Percentiles rank a stretch among this genome's conserved stretches.
Conservation (phyloP, 805 yeast genomes). For the Zygosaccharomyces siamensis region DNA sequence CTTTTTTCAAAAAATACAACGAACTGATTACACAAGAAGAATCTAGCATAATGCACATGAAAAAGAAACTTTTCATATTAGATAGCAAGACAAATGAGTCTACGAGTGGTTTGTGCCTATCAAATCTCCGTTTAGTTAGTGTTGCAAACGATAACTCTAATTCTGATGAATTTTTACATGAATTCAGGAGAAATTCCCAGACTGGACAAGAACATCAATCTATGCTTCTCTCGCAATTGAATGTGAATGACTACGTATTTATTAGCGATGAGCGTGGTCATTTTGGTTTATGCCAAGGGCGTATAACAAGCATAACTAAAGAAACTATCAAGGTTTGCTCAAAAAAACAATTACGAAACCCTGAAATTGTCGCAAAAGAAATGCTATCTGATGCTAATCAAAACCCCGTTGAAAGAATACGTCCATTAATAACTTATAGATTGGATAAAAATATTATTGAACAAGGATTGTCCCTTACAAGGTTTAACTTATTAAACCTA, state of each 20-base stretch:
- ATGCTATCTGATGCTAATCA: conserved; percentile 16
- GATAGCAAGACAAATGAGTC: conserved; percentile 55
- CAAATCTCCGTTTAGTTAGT: conserved; percentile 43
- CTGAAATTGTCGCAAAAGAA: conserved; percentile 17
- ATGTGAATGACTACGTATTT: conserved; percentile 57
- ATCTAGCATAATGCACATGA: conserved; percentile 45
- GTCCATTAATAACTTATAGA: conserved; percentile 44
- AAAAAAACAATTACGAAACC: conserved; percentile 46
- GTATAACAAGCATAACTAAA: conserved; percentile 42
- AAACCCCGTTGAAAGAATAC: conserved; percentile 32
- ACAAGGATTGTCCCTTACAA: conserved; percentile 67
- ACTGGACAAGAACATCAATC: conserved; percentile 14
- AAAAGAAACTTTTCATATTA: conserved; percentile 56
- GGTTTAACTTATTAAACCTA: conserved; percentile 69
- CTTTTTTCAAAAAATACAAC: conserved; percentile 73
- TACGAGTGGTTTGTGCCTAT: conserved; percentile 54
- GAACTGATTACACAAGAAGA: conserved; percentile 69
- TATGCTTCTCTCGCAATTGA: conserved; percentile 43
- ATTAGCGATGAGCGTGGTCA: conserved; percentile 80
- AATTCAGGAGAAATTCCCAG: conserved; percentile 40
- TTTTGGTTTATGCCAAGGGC: conserved; percentile 65
- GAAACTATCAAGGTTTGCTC: conserved; percentile 47
- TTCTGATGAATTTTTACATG: conserved; percentile 40
- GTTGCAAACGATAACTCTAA: conserved; percentile 18
- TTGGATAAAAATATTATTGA: conserved; percentile 77